Conservation (phyloP, 2,329 filamentous ascomycete species). For the Chalara sp. region DNA sequence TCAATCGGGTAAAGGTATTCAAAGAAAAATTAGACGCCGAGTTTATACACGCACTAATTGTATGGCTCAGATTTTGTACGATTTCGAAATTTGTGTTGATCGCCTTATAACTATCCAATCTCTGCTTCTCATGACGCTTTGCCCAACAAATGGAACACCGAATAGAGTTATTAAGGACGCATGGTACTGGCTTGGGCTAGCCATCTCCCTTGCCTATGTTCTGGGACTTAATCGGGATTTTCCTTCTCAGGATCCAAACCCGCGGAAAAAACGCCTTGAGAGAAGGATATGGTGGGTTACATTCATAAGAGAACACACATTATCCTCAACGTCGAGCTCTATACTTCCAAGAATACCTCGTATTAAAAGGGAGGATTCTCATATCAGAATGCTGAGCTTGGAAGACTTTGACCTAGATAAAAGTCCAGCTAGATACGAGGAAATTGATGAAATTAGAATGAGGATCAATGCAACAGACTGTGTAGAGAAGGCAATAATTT, state of each 20-base stretch:
- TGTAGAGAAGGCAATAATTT: conserved; percentile 8
- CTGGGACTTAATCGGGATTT: conserved; percentile 54
- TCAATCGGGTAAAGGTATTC: conserved; percentile 11
- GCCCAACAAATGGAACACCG: conserved; percentile 29
- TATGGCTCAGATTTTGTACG: conserved; percentile 9
- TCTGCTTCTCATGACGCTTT: conserved; percentile 15
- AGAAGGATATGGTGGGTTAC: conserved; percentile 96
- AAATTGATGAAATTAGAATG: conserved; percentile 1
- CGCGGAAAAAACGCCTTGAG: conserved; percentile 67
- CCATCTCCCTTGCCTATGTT: conserved; percentile 44
- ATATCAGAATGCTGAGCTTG: conserved; percentile 5
- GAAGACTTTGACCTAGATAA: conserved; percentile 11
- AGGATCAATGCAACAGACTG: conserved; percentile 1
- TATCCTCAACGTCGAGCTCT: conserved; percentile 49
- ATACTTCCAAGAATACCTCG: background rate
- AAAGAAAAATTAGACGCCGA: too few relatives aligned
- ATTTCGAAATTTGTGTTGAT: conserved; percentile 16
- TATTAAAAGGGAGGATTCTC: conserved; percentile 7
- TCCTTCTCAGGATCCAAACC: conserved; percentile 57
- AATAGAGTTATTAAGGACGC: background rate
- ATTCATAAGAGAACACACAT: conserved; percentile 84
- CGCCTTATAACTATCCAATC: conserved; percentile 13
- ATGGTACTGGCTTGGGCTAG: conserved; percentile 37
- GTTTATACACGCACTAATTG: background rate
- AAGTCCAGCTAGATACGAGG: background rate